Evolutionary conservation across 345 rosid genomes (phyloP).

Genomic region (Balakata baccata): DNA sequence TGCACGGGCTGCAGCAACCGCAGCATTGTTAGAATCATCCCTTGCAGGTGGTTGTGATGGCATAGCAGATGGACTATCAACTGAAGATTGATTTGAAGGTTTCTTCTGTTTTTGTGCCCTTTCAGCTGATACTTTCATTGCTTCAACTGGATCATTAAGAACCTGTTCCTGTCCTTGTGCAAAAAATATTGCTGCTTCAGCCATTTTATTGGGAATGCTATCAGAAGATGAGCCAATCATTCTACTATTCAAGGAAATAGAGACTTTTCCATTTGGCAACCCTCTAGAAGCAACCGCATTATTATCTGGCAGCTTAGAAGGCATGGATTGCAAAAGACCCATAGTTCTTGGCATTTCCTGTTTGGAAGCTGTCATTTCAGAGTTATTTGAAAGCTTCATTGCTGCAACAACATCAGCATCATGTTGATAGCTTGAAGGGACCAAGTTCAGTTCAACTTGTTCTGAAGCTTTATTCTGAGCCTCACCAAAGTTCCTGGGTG

Average conservation of each 20-base stretch:
- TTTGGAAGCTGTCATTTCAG: slow-evolving; percentile 31
- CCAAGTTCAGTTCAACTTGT: slow-evolving; percentile 75
- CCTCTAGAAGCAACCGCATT: slow-evolving; percentile 41
- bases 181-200: slow-evolving; percentile 35
- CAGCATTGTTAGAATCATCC: slow-evolving; percentile 62
- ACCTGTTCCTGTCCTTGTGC: slow-evolving; percentile 46
- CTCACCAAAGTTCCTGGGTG: slow-evolving; percentile 36
- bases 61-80: slow-evolving; percentile 26
- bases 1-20: slow-evolving; percentile 66
- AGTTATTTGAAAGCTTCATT: slow-evolving; percentile 37
- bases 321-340: slow-evolving; percentile 36
- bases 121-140: slow-evolving; percentile 52
- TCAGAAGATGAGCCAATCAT: slow-evolving; percentile 37
- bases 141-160: slow-evolving; percentile 57
- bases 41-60: slow-evolving; percentile 40
- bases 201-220: slow-evolving; percentile 43
- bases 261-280: slow-evolving; percentile 49
- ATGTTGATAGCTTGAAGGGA: slow-evolving; percentile 51
- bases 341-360: slow-evolving; percentile 43
- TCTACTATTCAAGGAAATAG: slow-evolving; percentile 32
- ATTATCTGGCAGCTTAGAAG: slow-evolving; percentile 40
- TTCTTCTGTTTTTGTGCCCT: slow-evolving; percentile 55
- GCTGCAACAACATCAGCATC: slow-evolving; percentile 37
- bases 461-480: slow-evolving; percentile 48
- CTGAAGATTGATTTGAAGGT: slow-evolving; percentile 33